Conservation (phyloP, 169 alveolate species). For the Plasmodium yoelii region DNA sequence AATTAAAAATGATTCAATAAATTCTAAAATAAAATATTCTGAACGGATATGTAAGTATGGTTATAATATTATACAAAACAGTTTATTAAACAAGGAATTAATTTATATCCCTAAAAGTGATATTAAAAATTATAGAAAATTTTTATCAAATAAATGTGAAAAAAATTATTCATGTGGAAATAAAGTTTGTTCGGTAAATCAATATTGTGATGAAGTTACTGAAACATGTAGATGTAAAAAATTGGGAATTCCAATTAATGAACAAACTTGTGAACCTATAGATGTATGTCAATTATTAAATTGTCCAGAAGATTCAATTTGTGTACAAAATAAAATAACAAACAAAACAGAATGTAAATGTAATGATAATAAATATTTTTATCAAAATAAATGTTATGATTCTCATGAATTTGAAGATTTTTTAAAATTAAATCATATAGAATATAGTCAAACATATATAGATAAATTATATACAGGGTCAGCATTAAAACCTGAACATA, state of each 20-base stretch:
- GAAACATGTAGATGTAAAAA: slow-evolving; percentile 44
- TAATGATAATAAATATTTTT: slow-evolving; percentile 4
- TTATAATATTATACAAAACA: background rate
- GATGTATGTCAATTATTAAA: slow-evolving; percentile 24
- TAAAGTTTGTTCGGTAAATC: slow-evolving; percentile 23
- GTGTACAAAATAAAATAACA: background rate
- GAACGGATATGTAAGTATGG: slow-evolving; percentile 14
- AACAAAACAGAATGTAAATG: slow-evolving; percentile 63
- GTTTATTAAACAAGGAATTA: too few species aligned
- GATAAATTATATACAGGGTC: slow-evolving; percentile 9
- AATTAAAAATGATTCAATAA: background rate
- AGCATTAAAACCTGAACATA: slow-evolving; percentile 25
- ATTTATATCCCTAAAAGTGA: too few species aligned
- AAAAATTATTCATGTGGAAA: slow-evolving; percentile 26
- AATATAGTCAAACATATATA: background rate
- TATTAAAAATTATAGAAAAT: too few species aligned
- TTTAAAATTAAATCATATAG: slow-evolving; percentile 6
- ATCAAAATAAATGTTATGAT: slow-evolving; percentile 27
- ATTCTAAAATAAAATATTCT: too few species aligned
- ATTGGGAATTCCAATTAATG: background rate
- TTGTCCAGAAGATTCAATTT: slow-evolving; percentile 42
- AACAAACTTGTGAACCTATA: background rate
- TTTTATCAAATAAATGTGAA: slow-evolving; percentile 4
- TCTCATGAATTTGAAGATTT: slow-evolving; percentile 16
- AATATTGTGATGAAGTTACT: slow-evolving; percentile 12